Evolutionary conservation across 805 yeast genomes (phyloP).

Genomic region (Wickerhamiella occidentalis): DNA sequence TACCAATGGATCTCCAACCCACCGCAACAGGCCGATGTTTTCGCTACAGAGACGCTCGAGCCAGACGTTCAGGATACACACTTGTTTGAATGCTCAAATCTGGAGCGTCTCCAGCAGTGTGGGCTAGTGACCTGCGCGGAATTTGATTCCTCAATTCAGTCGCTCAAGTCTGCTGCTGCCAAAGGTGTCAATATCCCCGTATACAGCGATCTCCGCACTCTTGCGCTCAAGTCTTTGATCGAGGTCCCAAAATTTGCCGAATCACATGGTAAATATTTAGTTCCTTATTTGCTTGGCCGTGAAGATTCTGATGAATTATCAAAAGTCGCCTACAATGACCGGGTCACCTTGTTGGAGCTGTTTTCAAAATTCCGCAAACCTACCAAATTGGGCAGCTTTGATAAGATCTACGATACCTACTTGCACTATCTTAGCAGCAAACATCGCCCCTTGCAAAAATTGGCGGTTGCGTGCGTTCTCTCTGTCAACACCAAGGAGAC

Average conservation of each 20-base stretch:
- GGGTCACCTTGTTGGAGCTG: conserved; percentile 40
- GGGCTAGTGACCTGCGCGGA: conserved; percentile 16
- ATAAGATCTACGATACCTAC: conserved; percentile 42
- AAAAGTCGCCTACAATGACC: conserved; percentile 21
- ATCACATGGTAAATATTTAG: conserved; percentile 40
- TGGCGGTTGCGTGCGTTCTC: conserved; percentile 58
- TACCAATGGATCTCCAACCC: conserved; percentile 22
- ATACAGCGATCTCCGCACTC: conserved; percentile 34
- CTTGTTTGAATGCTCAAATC: conserved; percentile 15
- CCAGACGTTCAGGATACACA: conserved; percentile 9
- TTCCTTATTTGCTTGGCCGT: conserved; percentile 40
- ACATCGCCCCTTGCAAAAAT: conserved; percentile 49
- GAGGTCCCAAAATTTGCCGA: conserved; percentile 62
- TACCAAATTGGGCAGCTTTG: conserved; percentile 40
- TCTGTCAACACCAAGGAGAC: conserved; percentile 44
- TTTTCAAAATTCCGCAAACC: conserved; percentile 56
- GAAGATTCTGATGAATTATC: conserved; percentile 19
- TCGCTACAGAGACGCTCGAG: conserved; percentile 18
- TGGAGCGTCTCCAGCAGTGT: conserved; percentile 14
- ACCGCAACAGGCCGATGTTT: conserved; percentile 20
- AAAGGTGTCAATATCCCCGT: conserved; percentile 6
- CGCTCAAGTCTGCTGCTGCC: conserved; percentile 17
- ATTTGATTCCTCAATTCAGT: background rate
- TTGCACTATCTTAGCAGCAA: conserved; percentile 50
- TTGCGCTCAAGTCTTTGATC: conserved; percentile 45